Base-by-base conservation (phyloP, 1,284 basidiomycete genomes). In the Mycosarcoma mackinlayi region DNA sequence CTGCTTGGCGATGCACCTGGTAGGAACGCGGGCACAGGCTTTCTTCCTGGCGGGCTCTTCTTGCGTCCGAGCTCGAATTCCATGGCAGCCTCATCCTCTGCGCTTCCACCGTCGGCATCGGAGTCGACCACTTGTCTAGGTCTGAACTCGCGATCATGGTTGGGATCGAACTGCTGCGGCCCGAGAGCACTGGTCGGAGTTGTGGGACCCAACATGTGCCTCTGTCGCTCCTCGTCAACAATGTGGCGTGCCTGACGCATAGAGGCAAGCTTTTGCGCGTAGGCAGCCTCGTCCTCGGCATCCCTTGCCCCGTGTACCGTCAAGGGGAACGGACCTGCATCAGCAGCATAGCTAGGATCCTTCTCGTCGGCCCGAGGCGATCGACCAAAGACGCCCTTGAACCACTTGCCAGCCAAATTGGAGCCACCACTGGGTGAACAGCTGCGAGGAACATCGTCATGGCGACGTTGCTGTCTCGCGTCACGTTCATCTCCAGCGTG, bases 211-310 rank as follows among this genome's bases (percentile, higher is more conserved):
- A 63, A 51, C 30, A 77, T 76, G 30, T 55, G 39, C 14, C 57
- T 28, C 38, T 63, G 54, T 9, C 76, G 58, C 53, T 81, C 78
- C 31, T 64, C 49, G 34, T 81, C 79, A 44, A 80, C 74, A 38
- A 81, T 78, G n/a, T 60, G 54, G 11, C 66, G 61, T 8, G 79
- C 79, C 41, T 76, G 73, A 1, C 73, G 59, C 64, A 74, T 70
- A 4, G 75, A 73, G 6, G 63, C 52, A 23, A 76, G 62, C 58
- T 79, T 77, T 40, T 66, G 71, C 18, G 68, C 63, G 16, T 57
- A 50, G 1, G 63, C 63, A 19, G 76, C 74, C 33, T 80, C 70
- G 28, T 62, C 64, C 19, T 78, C 77, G 27, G 62, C 73, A 34
- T 73, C 70, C 7, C 49, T 55, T 5, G 44, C 37, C 7, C 41